Evolutionary conservation across 257 asterid species (phyloP), one percentile per base, ranked within the genome.

Genomic region (Solanum chilense): DNA sequence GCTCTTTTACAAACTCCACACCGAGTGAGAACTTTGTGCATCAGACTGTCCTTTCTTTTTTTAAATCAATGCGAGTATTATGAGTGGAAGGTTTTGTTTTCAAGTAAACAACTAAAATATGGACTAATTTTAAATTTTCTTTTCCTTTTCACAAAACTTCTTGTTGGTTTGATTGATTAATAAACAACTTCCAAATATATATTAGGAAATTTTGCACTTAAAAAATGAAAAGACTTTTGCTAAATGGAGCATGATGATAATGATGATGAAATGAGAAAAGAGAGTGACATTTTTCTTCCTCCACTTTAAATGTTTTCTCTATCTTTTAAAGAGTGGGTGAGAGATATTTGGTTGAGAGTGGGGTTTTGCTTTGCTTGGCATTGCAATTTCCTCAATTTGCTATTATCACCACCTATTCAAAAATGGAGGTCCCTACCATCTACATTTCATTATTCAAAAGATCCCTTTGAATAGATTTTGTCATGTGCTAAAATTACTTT

Each of bases 281-380:
- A 49, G 68, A 18, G 18, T 11, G 42, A 20, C 33, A 31, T 81
- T 81, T 81, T 52, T 81, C 69, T 81, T 81, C 69, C 85, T 81
- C 85, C 70, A 81, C 85, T 49, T 81, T 47, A 1, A 80, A 81
- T 49, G 85, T 56, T 56, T 56, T 56, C 66, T 56, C 25, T 56
- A 56, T 5, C 69, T 81, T 81, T 81, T 81, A 31, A 14, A 66
- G 85, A 49, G 85, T 81, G 70, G 91, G 74, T 31, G 89, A 52
- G 88, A 88, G 71, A 42, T 88, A 91, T 89, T 90, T 88, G 91
- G 93, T 91, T 47, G 44, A 56, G 66, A 56, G 66, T 56, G 66
- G 66, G 66, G 88, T 86, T 9, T 90, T 87, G 92, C 92, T 89
- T 92, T 93, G 94, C 96, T 93, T 92, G 89, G 89, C 88, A 92